Percentiles rank a stretch among this genome's conserved stretches.
Evolutionary conservation across 148 eudicot species (phyloP).

Genomic region (Rhododendron simsii): DNA sequence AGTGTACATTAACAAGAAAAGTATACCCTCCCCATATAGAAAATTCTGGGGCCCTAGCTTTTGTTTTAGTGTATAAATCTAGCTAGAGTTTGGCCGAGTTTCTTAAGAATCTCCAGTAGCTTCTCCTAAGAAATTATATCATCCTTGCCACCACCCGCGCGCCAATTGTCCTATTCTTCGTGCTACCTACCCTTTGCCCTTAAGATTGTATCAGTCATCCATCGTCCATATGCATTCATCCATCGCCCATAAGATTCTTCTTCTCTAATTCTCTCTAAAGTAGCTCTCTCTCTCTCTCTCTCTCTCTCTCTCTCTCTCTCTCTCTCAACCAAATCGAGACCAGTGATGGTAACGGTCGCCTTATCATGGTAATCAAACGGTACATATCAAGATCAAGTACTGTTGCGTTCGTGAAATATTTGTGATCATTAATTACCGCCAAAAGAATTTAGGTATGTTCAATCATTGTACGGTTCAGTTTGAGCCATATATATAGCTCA

Average conservation of each 20-base stretch:
- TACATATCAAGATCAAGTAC: not conserved
- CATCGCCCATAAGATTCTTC: not conserved
- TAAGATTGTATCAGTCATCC: not conserved
- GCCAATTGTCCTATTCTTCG: not conserved
- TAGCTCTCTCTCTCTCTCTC: not conserved
- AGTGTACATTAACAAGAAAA: not conserved
- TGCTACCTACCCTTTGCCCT: not conserved
- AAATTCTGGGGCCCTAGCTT: not conserved
- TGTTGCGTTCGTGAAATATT: no score
- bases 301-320: not conserved
- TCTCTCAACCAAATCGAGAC: no score
- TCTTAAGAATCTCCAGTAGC: not conserved
- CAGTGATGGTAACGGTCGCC: no score
- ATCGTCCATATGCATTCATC: not conserved
- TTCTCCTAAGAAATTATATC: not conserved
- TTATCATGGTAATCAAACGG: not conserved
- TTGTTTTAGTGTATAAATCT: not conserved
- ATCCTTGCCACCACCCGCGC: not conserved
- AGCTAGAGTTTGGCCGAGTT: not conserved
- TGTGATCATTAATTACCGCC: not conserved
- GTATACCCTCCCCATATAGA: not conserved
- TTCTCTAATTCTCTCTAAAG: not conserved
- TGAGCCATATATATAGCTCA: not conserved
- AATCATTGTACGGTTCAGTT: not conserved
- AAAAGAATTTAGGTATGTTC: not conserved